Evolutionary conservation across 306 rosid species (phyloP).

Genomic region (Alnus rubra): DNA sequence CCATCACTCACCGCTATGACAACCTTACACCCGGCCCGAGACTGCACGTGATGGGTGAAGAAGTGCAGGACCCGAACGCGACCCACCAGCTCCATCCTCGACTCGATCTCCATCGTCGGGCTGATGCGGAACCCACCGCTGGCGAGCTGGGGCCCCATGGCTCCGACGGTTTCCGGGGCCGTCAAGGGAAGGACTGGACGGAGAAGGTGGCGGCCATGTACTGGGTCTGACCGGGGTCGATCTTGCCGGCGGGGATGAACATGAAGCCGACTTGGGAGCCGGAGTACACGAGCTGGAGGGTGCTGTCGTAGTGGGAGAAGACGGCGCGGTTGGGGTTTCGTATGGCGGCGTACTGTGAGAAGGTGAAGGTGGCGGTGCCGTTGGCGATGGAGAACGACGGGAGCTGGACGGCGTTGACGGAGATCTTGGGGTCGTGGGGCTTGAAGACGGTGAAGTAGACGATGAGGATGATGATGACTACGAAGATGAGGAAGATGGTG

Average conservation of each 20-base stretch:
- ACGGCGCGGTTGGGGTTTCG: constrained; percentile 74
- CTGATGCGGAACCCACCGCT: constrained; percentile 37
- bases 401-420: constrained; percentile 72
- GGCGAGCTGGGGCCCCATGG: neutral
- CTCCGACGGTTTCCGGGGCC: constrained; percentile 27
- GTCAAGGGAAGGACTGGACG: constrained; percentile 57
- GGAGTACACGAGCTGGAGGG: constrained; percentile 75
- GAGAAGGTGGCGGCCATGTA: constrained; percentile 79
- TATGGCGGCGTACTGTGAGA: constrained; percentile 81
- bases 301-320: constrained; percentile 82
- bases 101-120: constrained; percentile 71
- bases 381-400: constrained; percentile 71
- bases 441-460: constrained; percentile 82
- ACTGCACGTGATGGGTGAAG: constrained; percentile 73
- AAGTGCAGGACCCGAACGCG: constrained; percentile 74
- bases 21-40: constrained; percentile 58
- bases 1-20: constrained; percentile 64
- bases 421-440: constrained; percentile 69
- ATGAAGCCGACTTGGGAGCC: constrained; percentile 82
- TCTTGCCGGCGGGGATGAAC: constrained; percentile 89
- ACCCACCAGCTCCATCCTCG: constrained; percentile 68
- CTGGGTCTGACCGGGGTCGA: constrained; percentile 66
- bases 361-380: constrained; percentile 73
- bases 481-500: constrained; percentile 63
- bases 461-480: constrained; percentile 50